Percentiles rank a stretch among this genome's conserved stretches.
Evolutionary conservation across 441 rosid genomes (phyloP).

Genomic region (Syzygium syzygioides): DNA sequence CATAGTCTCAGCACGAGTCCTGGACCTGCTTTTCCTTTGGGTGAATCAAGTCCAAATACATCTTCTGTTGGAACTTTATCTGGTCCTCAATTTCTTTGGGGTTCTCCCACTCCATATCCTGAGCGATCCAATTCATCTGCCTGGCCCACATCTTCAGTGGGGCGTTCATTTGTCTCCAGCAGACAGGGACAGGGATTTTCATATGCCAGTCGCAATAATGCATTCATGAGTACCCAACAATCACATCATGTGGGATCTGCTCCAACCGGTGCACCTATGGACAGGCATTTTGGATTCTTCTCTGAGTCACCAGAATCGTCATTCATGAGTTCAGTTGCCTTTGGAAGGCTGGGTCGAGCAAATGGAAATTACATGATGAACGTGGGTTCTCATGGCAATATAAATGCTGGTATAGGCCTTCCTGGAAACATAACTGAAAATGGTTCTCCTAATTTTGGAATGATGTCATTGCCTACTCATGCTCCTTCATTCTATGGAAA

Average conservation of each 20-base stretch:
- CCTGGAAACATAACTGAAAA: slow-evolving; percentile 45
- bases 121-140: slow-evolving; percentile 48
- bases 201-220: slow-evolving; percentile 32
- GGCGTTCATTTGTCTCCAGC: slow-evolving; percentile 52
- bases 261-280: slow-evolving; percentile 61
- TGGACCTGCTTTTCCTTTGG: slow-evolving; percentile 41
- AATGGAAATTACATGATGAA: slow-evolving; percentile 54
- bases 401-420: slow-evolving; percentile 36
- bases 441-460: slow-evolving; percentile 42
- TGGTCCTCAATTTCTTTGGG: slow-evolving; percentile 85
- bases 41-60: slow-evolving; percentile 43
- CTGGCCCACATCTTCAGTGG: slow-evolving; percentile 53
- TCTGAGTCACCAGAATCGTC: slow-evolving; percentile 59
- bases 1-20: slow-evolving; percentile 46
- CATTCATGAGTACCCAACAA: slow-evolving; percentile 48
- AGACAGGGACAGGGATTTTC: slow-evolving; percentile 45
- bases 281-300: slow-evolving; percentile 72
- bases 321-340: slow-evolving; percentile 42
- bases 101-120: slow-evolving; percentile 58
- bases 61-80: slow-evolving; percentile 60
- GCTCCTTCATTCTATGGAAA: slow-evolving; percentile 50
- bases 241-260: slow-evolving; percentile 83
- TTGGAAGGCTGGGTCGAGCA: slow-evolving; percentile 45
- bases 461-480: slow-evolving; percentile 72
- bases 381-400: slow-evolving; percentile 37